Conservation (phyloP, 2,329 filamentous ascomycete genomes). For the Phialophora verrucosa region DNA sequence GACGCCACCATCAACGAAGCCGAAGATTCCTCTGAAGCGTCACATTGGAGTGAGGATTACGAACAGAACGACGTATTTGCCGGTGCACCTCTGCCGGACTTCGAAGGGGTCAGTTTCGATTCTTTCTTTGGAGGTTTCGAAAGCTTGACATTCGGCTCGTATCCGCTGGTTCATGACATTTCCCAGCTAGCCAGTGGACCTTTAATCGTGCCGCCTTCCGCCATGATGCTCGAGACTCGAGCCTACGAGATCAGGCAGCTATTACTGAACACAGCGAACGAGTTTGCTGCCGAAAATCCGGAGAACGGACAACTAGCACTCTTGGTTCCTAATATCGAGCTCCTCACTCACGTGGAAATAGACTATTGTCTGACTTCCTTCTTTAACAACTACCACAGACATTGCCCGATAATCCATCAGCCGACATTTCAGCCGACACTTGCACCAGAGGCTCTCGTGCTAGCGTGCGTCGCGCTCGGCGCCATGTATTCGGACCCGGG, state of each 20-base stretch:
- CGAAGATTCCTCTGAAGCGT: slow-evolving; percentile 33
- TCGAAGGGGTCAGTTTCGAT: slow-evolving; percentile 29
- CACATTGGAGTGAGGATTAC: slow-evolving; percentile 35
- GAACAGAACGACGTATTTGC: slow-evolving; percentile 29
- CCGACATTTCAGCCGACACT: slow-evolving; percentile 50
- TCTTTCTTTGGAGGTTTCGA: slow-evolving; percentile 33
- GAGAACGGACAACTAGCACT: slow-evolving; percentile 20
- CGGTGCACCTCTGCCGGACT: slow-evolving; percentile 22
- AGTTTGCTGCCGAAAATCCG: slow-evolving; percentile 22
- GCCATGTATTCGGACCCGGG: slow-evolving; percentile 50
- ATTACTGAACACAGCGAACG: slow-evolving; percentile 24
- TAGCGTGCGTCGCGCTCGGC: slow-evolving; percentile 51
- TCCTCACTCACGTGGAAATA: slow-evolving; percentile 44
- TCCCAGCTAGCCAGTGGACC: slow-evolving; percentile 18
- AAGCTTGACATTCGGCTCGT: slow-evolving; percentile 26
- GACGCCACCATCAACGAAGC: slow-evolving; percentile 19
- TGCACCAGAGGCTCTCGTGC: slow-evolving; percentile 48
- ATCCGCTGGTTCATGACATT: slow-evolving; percentile 25
- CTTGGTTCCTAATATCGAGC: slow-evolving; percentile 24
- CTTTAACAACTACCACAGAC: slow-evolving; percentile 54
- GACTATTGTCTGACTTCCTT: slow-evolving; percentile 44
- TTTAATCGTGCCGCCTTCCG: slow-evolving; percentile 17
- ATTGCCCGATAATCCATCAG: slow-evolving; percentile 52
- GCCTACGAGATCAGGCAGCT: slow-evolving; percentile 32
- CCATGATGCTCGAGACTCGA: slow-evolving; percentile 30